Evolutionary conservation across 768 basidiomycete species (phyloP).

Genomic region (Suillus subluteus): DNA sequence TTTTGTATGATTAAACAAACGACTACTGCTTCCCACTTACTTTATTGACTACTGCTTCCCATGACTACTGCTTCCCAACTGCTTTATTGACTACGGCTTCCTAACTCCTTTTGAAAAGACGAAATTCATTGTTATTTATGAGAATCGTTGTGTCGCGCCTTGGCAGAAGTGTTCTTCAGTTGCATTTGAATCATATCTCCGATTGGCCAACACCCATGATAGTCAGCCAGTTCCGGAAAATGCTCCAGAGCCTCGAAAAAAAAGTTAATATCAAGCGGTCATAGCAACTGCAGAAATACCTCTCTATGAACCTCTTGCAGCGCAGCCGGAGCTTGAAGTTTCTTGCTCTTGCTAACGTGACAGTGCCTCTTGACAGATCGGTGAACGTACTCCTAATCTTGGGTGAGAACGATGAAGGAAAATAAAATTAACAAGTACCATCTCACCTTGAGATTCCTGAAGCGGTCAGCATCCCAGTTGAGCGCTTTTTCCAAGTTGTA

Average conservation of each 20-base stretch:
- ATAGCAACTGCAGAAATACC: background rate
- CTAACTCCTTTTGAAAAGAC: background rate
- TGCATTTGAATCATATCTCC: conserved; percentile 6
- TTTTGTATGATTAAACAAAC: too few relatives aligned
- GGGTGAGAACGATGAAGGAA: background rate
- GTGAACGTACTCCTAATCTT: background rate
- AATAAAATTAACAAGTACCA: background rate
- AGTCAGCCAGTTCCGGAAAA: background rate
- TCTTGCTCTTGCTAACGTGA: background rate
- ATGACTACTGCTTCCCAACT: background rate
- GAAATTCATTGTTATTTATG: too few relatives aligned
- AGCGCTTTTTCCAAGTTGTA: background rate
- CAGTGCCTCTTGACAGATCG: background rate
- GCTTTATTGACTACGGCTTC: too few relatives aligned
- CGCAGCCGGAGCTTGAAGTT: background rate
- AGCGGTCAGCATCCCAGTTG: background rate
- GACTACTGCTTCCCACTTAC: too few relatives aligned
- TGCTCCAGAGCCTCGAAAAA: background rate
- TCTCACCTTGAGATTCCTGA: background rate
- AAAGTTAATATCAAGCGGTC: background rate
- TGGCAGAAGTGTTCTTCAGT: background rate
- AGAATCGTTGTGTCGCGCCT: background rate
- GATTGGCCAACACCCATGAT: conserved; percentile 6
- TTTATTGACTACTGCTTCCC: too few relatives aligned
- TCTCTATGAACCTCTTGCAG: background rate